phyloP scores from a whole-genome alignment of 148 eudicot genomes.

The Rhododendron kiyosumense region DNA sequence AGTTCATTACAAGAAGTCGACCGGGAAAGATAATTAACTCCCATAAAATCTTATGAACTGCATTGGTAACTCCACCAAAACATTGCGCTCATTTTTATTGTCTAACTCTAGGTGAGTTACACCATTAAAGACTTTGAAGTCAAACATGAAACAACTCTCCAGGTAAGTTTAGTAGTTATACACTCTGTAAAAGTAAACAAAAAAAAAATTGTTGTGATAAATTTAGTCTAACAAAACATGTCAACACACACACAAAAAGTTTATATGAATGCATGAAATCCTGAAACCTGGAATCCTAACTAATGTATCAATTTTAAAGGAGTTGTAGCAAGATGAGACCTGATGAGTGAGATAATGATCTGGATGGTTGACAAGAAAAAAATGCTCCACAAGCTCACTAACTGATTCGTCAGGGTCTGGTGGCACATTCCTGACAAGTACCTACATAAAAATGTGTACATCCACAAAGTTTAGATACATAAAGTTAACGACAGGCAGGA shows the following conservation, averaged over 20 bases:
- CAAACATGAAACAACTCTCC: background rate
- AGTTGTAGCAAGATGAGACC: slow-evolving; percentile 27
- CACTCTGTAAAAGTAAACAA: background rate
- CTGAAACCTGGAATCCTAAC: background rate
- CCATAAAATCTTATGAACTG: background rate
- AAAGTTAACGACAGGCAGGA: background rate
- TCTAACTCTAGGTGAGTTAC: background rate
- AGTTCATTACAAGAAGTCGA: background rate
- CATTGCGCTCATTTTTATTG: background rate
- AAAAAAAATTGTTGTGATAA: background rate
- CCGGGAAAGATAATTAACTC: background rate
- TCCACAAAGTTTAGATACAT: background rate
- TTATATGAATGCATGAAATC: background rate
- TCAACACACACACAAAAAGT: background rate
- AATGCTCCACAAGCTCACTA: slow-evolving; percentile 62
- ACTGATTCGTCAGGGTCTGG: slow-evolving; percentile 61
- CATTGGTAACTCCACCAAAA: background rate
- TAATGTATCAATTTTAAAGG: background rate
- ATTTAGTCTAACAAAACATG: background rate
- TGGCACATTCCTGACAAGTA: slow-evolving; percentile 69
- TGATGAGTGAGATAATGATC: slow-evolving; percentile 61
- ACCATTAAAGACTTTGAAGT: background rate
- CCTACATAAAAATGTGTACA: slow-evolving; percentile 29
- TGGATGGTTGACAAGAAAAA: slow-evolving; percentile 70
- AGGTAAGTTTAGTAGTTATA: background rate